Conservation (phyloP, 306 rosid genomes). For the Quercus alba region DNA sequence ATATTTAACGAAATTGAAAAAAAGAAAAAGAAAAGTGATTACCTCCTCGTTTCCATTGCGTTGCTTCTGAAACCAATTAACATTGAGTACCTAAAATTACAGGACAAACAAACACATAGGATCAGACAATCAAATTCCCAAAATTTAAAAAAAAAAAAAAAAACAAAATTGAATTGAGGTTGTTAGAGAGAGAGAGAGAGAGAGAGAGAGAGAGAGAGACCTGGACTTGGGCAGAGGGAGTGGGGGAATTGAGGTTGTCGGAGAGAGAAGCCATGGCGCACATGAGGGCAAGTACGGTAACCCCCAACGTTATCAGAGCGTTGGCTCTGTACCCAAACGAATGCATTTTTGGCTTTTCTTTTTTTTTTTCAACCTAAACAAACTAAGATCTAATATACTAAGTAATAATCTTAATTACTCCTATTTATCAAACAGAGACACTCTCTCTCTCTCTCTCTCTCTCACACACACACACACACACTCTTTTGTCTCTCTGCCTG, state of each 20-base stretch:
- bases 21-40: not conserved
- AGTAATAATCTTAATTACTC: too few species aligned
- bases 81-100: slow-evolving; percentile 52
- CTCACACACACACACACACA: not conserved
- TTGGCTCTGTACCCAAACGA: slow-evolving; percentile 82
- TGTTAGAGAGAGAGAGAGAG: too few species aligned
- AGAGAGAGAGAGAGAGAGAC: slow-evolving; percentile 37
- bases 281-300: slow-evolving; percentile 75
- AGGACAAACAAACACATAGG: not conserved
- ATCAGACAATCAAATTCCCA: not conserved
- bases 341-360: slow-evolving; percentile 48
- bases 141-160: not conserved
- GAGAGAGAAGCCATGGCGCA: slow-evolving; percentile 76
- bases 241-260: slow-evolving; percentile 65
- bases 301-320: slow-evolving; percentile 72
- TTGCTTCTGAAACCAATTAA: slow-evolving; percentile 92
- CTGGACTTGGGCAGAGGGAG: slow-evolving; percentile 77
- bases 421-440: not conserved
- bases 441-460: not conserved
- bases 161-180: not conserved
- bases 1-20: not conserved
- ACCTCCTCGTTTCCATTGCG: slow-evolving; percentile 91
- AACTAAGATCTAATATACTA: too few species aligned
- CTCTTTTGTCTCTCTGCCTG: too few species aligned
- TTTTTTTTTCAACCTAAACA: not conserved